Percentiles rank a stretch among this genome's conserved stretches.
Evolutionary conservation across 495 filamentous ascomycete species (phyloP).

Genomic region (Aspergillus egyptiacus): DNA sequence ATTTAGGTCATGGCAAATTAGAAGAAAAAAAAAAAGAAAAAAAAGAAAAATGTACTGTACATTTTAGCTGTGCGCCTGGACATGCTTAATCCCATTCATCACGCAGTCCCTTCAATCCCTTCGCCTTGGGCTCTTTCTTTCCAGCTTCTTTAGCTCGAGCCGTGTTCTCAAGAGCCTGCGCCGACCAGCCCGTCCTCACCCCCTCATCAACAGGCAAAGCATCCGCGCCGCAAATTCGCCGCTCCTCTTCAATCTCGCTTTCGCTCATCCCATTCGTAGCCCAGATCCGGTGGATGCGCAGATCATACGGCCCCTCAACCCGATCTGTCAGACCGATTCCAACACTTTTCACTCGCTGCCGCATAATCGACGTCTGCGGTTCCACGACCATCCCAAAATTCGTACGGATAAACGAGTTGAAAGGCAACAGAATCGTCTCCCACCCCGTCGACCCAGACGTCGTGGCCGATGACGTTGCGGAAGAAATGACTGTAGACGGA

Average conservation of each 20-base stretch:
- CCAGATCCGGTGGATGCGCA: conserved; percentile 81
- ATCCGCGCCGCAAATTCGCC: conserved; percentile 37
- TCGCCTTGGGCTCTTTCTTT: conserved; percentile 18
- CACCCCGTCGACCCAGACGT: conserved; percentile 64
- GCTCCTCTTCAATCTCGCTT: conserved; percentile 36
- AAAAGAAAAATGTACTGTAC: conserved; percentile 21
- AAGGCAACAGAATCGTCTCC: conserved; percentile 87
- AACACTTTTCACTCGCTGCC: conserved; percentile 75
- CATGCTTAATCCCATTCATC: conserved; percentile 33
- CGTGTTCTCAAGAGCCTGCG: not conserved
- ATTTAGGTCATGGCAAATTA: too few species aligned
- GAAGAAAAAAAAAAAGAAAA: too few species aligned
- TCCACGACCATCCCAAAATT: conserved; percentile 86
- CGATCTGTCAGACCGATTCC: conserved; percentile 88
- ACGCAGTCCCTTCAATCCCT: conserved; percentile 34
- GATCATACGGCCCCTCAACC: conserved; percentile 76
- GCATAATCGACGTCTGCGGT: conserved; percentile 80
- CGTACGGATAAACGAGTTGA: conserved; percentile 89
- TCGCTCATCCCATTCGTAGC: conserved; percentile 48
- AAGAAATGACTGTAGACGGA: conserved; percentile 36
- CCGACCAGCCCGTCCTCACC: conserved; percentile 29
- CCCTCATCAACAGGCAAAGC: conserved; percentile 41
- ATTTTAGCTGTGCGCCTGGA: conserved; percentile 1
- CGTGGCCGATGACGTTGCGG: conserved; percentile 23
- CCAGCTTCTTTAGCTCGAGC: conserved; percentile 5